Base-by-base conservation (phyloP, 2,329 filamentous ascomycete genomes). In the Annulohypoxylon truncatum region DNA sequence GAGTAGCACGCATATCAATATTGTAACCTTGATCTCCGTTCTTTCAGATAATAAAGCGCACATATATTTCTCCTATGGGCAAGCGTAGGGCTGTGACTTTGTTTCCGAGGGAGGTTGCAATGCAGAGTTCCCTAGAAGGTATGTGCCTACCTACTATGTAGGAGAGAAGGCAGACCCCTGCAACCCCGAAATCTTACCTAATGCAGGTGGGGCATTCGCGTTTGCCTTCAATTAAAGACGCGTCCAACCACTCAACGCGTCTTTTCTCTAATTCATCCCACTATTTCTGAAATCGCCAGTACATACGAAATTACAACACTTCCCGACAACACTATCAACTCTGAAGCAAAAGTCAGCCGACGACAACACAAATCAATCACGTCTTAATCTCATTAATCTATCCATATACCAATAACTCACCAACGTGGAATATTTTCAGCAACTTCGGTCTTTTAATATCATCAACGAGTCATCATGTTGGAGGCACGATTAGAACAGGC, bases 401-500 rank as follows among this genome's bases (percentile, higher is more conserved):
- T n/a, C n/a, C n/a, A n/a, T n/a, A 15, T 47, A 24, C 29, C 50
- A 29, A 10, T 29, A 13, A 3, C 35, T 29, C 8, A 6, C 44
- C 7, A 9, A 33, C 26, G 28, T 33, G 28, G 33, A 33, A 38
- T 46, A 48, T 22, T 35, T 33, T 24, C 12, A 24, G 53, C 22
- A 46, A 51, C 22, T 18, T 24, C 31, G 20, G 26, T 31, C 28
- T 3, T 44, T 15, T 44, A 31, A 13, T 51, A 50, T 20, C 50
- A 46, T 64, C 15, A 26, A 61, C 40, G 60, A 57, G 67, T 77
- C 85, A 84, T 79, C 70, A 88, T 98, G 95, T 90, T 99, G 84
- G 96, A 99, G 88, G 96, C 96, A 89, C 92, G 94, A 83, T 88
- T 99, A 82, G 92, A 96, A 80, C 94, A 98, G 87, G 95, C 96